A percentile compares a stretch with the other conserved stretches of the same genome.
phyloP scores from a whole-genome alignment of 1,284 basidiomycete species.

The Rhodotorula sp. region DNA sequence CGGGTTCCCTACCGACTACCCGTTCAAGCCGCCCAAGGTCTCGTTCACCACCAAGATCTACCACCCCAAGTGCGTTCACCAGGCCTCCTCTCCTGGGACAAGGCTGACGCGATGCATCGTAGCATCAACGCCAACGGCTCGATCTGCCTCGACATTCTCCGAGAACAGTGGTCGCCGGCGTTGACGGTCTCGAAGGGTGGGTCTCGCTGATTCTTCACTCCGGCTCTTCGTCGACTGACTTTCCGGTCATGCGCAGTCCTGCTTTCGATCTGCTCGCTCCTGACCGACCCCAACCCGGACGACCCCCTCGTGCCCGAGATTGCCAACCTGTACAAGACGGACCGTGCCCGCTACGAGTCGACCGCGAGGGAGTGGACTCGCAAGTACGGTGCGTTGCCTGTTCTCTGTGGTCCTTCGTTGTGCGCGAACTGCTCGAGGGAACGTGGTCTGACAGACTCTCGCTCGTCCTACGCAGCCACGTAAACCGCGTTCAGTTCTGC shows the following conservation, averaged over 20 bases:
- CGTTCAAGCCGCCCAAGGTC: conserved; percentile 99
- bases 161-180: conserved; percentile 84
- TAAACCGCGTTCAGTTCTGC: too few species aligned
- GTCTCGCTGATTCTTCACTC: conserved; percentile 4
- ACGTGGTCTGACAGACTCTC: too few species aligned
- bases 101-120: neutral
- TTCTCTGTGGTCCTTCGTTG: neutral
- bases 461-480: too few species aligned
- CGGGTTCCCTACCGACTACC: conserved; percentile 91
- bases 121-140: conserved; percentile 92
- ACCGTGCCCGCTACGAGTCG: conserved; percentile 72
- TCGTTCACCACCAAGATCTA: conserved; percentile 89
- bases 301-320: conserved; percentile 53
- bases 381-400: conserved; percentile 59
- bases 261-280: conserved; percentile 22
- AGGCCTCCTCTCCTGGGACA: neutral
- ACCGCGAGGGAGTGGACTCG: conserved; percentile 96
- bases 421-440: too few species aligned
- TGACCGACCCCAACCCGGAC: conserved; percentile 53
- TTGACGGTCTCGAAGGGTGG: conserved; percentile 49
- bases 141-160: conserved; percentile 75
- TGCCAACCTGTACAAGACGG: conserved; percentile 30
- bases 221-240: neutral
- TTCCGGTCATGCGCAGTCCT: neutral
- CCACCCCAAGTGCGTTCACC: conserved; percentile 55